These are phyloP conservation scores for Dimargaris xerosporica DNA, from an alignment of 192 early-diverging fungal genomes.

Conservation along the genomic window DNA sequence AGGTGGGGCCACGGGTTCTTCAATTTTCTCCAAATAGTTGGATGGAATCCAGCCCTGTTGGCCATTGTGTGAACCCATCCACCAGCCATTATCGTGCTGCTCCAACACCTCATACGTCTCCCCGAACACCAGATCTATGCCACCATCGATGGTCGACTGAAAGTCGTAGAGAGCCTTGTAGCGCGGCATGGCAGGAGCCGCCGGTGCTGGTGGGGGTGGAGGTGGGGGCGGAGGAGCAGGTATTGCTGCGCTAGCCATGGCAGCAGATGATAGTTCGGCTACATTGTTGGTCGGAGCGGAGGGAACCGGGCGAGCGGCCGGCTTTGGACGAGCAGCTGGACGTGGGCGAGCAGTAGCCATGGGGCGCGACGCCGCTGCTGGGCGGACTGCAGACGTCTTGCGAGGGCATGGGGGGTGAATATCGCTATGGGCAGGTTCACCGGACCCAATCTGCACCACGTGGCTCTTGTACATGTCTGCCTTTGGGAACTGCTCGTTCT, in stretches of 20 bases:
- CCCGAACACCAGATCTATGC: slow-evolving; percentile 45
- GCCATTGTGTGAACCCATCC: slow-evolving; percentile 33
- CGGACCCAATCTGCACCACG: slow-evolving; percentile 40
- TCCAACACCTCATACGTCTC: slow-evolving; percentile 53
- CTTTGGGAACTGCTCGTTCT: slow-evolving; percentile 38
- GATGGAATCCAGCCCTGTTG: slow-evolving; percentile 66
- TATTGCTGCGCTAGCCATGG: slow-evolving; percentile 7
- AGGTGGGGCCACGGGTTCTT: slow-evolving; percentile 21
- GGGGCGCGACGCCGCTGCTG: neutral
- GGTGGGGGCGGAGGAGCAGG: slow-evolving; percentile 41
- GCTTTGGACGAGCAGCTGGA: slow-evolving; percentile 8
- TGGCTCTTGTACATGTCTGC: slow-evolving; percentile 53
- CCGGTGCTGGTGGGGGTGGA: slow-evolving; percentile 36
- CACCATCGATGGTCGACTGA: slow-evolving; percentile 39
- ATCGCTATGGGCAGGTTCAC: slow-evolving; percentile 40
- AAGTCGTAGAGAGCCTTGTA: slow-evolving; percentile 60
- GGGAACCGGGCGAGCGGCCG: slow-evolving; percentile 2
- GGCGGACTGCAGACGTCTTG: neutral
- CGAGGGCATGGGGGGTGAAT: slow-evolving; percentile 20
- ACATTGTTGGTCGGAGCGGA: slow-evolving; percentile 2
- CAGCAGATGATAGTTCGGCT: slow-evolving; percentile 1
- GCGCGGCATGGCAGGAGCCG: slow-evolving; percentile 28
- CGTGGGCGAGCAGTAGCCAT: neutral
- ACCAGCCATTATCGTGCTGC: slow-evolving; percentile 43
- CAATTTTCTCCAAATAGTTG: slow-evolving; percentile 54